phyloP scores from a whole-genome alignment of 371 early-diverging fungal species.

The Lichtheimia ornata region DNA sequence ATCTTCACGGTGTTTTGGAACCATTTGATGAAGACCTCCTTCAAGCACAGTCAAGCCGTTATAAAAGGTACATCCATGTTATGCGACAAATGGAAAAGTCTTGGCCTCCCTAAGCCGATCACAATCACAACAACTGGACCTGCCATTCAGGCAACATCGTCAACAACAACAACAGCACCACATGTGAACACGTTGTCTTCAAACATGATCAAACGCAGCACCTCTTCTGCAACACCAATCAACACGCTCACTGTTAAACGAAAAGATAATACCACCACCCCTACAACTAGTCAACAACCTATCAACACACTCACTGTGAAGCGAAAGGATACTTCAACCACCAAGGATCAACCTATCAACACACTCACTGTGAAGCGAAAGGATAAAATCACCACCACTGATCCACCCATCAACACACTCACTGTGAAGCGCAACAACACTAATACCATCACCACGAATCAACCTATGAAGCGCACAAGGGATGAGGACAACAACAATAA shows the following conservation, averaged over 20 bases:
- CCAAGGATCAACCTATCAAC: background rate
- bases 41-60: background rate
- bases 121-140: background rate
- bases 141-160: background rate
- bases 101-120: background rate
- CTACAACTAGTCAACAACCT: background rate
- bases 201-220: background rate
- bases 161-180: background rate
- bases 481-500: too few relatives aligned
- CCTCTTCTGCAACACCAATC: background rate
- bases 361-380: background rate
- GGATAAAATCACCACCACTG: too few relatives aligned
- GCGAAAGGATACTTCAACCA: too few relatives aligned
- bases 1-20: background rate
- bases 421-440: too few relatives aligned
- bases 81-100: background rate
- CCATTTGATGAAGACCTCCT: background rate
- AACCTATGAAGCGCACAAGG: too few relatives aligned
- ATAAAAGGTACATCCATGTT: background rate
- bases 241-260: background rate
- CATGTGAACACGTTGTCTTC: background rate
- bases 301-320: too few relatives aligned
- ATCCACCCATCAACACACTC: too few relatives aligned
- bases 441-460: too few relatives aligned
- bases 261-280: background rate